phyloP scores from a whole-genome alignment of 2,329 filamentous ascomycete genomes.

The Colletotrichum cordylinicola region DNA sequence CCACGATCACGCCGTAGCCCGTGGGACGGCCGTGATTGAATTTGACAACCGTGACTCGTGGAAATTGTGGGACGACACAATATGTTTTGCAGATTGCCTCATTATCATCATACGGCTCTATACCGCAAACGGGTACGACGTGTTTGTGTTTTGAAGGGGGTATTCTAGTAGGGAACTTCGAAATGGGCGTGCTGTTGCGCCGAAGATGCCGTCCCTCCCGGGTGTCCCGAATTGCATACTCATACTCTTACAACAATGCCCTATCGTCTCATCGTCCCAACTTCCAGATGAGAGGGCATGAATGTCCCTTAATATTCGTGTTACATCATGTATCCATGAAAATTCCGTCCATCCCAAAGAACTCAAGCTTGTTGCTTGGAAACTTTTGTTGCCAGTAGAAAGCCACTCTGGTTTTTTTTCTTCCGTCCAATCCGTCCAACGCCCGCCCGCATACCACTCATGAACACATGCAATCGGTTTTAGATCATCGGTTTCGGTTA shows the following conservation, averaged over 20 bases:
- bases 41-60: not conserved
- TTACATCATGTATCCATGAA: not conserved
- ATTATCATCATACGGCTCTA: slow-evolving; percentile 2
- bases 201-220: not conserved
- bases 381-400: not conserved
- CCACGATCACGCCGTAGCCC: not conserved
- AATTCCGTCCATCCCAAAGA: not conserved
- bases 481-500: slow-evolving; percentile 67
- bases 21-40: not conserved
- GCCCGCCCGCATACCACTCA: not conserved
- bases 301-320: not conserved
- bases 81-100: not conserved
- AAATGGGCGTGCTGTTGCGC: not conserved
- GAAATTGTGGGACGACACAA: not conserved
- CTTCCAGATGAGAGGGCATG: not conserved
- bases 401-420: not conserved
- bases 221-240: not conserved
- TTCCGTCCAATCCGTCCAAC: not conserved
- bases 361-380: not conserved
- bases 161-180: slow-evolving; percentile 1
- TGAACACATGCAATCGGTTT: not conserved
- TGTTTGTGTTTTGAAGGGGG: not conserved
- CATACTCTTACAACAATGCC: slow-evolving; percentile 14
- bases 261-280: not conserved
- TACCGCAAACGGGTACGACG: not conserved